phyloP scores from a whole-genome alignment of 2,329 filamentous ascomycete species.

The Mycosphaerella arachidis region DNA sequence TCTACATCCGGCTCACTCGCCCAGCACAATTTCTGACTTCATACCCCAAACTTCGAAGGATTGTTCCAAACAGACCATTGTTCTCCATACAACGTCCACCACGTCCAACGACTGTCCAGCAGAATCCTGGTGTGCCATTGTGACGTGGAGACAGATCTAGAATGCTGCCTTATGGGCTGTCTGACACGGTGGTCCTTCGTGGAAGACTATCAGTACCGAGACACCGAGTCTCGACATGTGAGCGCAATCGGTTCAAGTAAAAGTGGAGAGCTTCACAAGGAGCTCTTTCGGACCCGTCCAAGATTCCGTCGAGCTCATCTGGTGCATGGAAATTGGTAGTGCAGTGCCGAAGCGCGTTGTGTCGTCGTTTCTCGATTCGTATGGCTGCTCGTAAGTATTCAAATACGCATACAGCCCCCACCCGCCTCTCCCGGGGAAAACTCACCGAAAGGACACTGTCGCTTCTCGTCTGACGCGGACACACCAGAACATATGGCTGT shows the following conservation, averaged over 20 bases:
- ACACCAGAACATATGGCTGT: too few relatives aligned
- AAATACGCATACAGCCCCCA: too few relatives aligned
- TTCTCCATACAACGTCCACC: constrained; percentile 60
- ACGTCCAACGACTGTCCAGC: constrained; percentile 30
- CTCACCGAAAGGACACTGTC: too few relatives aligned
- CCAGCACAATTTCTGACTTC: constrained; percentile 39
- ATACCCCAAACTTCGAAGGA: constrained; percentile 52
- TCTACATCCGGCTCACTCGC: constrained; percentile 34
- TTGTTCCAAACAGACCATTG: constrained; percentile 49
- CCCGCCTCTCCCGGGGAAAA: too few relatives aligned
- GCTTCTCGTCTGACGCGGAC: too few relatives aligned
- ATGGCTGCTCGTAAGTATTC: too few relatives aligned
- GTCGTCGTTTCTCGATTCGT: not conserved
- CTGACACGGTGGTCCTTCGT: too few relatives aligned
- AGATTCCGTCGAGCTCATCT: not conserved
- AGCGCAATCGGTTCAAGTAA: not conserved
- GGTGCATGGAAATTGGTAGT: not conserved
- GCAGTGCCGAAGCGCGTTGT: not conserved
- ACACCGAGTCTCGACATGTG: not conserved
- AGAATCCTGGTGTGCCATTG: constrained; percentile 19
- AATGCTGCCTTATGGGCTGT: not conserved
- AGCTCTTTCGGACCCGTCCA: not conserved
- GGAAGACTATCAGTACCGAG: too few relatives aligned
- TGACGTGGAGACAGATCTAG: not conserved
- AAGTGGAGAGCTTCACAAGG: not conserved